These are phyloP conservation scores for Neurospora crassa DNA, from an alignment of 2,329 filamentous ascomycete species.

Conservation along the genomic window DNA sequence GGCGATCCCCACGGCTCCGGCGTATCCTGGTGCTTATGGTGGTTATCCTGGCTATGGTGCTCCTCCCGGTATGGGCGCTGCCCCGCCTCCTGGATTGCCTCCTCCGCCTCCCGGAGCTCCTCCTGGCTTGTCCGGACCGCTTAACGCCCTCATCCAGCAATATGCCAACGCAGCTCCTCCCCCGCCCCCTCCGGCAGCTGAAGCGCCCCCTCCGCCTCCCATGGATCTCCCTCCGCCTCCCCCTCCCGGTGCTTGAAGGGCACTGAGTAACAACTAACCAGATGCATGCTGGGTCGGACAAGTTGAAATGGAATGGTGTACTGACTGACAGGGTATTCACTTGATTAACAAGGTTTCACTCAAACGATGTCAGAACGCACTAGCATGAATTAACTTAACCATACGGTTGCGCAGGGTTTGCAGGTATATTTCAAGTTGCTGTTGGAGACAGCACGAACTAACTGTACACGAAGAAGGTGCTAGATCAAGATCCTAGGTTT, in stretches of 20 bases:
- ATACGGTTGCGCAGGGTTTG: neutral
- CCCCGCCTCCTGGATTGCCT: slow-evolving; percentile 24
- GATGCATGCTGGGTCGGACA: neutral
- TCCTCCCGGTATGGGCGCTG: slow-evolving; percentile 40
- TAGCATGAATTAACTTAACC: neutral
- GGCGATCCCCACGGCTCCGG: slow-evolving; percentile 28
- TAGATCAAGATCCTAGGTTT: neutral
- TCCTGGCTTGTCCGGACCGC: slow-evolving; percentile 44
- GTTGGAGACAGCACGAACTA: neutral
- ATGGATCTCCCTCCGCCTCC: slow-evolving; percentile 28
- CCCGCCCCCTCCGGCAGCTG: slow-evolving; percentile 24
- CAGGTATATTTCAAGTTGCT: neutral
- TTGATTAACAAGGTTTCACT: neutral
- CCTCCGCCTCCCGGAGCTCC: slow-evolving; percentile 30
- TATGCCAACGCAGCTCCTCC: slow-evolving; percentile 29
- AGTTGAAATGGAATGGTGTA: neutral
- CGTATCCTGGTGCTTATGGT: slow-evolving; percentile 49
- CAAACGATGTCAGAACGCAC: neutral
- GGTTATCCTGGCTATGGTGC: slow-evolving; percentile 41
- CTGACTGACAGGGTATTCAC: neutral
- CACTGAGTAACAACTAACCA: slow-evolving; percentile 19
- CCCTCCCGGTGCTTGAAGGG: slow-evolving; percentile 20
- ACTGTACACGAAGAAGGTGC: neutral
- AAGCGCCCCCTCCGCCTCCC: slow-evolving; percentile 27
- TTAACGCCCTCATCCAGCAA: slow-evolving; percentile 59